Evolutionary conservation across 164 flowering plant species (phyloP).

Genomic region (Sextonia rubra): DNA sequence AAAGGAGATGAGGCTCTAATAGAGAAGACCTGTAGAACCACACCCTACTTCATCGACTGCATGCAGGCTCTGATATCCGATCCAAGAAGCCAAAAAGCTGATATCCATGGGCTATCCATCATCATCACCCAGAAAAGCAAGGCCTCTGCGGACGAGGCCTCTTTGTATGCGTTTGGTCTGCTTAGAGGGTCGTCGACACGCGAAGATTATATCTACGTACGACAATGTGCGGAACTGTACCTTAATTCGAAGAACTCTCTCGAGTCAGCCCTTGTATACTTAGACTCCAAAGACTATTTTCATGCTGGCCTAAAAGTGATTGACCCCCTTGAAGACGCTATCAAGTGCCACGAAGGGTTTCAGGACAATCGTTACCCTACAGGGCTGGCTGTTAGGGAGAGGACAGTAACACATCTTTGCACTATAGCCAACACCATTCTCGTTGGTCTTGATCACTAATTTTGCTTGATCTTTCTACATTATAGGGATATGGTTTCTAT

Average conservation of each 20-base stretch:
- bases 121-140: constrained; percentile 46
- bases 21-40: constrained; percentile 23
- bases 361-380: too few relatives aligned
- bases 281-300: too few relatives aligned
- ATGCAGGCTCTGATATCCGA: constrained; percentile 52
- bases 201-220: too few relatives aligned
- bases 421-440: too few relatives aligned
- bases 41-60: constrained; percentile 55
- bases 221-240: constrained; percentile 57
- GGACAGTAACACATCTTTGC: too few relatives aligned
- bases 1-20: constrained; percentile 28
- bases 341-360: too few relatives aligned
- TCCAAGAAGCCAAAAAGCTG: constrained; percentile 42
- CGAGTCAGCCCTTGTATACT: constrained; percentile 24
- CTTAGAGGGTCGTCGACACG: constrained; percentile 20
- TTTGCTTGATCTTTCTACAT: too few relatives aligned
- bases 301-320: too few relatives aligned
- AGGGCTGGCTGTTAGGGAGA: too few relatives aligned
- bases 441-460: too few relatives aligned
- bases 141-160: constrained; percentile 46
- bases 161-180: constrained; percentile 36
- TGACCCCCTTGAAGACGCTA: too few relatives aligned
- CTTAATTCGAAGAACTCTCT: constrained; percentile 42
- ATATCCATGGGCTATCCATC: constrained; percentile 50
- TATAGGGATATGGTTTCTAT: too few relatives aligned